Evolutionary conservation across 2,329 filamentous ascomycete species (phyloP).

Genomic region (Bipolaris bicolor): DNA sequence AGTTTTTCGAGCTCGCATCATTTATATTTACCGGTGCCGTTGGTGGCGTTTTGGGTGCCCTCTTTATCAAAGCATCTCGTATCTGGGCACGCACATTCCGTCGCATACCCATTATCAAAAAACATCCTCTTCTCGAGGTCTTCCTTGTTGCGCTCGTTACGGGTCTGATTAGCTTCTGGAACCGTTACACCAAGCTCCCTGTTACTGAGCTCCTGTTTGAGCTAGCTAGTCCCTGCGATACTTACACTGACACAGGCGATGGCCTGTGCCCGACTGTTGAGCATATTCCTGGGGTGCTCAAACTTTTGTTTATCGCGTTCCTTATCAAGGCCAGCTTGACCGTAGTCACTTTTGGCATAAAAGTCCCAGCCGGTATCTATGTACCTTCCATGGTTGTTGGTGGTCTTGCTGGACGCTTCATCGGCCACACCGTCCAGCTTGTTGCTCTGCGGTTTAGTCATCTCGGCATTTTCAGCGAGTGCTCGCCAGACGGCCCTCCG

Average conservation of each 20-base stretch:
- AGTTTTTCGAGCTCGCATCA: constrained; percentile 84
- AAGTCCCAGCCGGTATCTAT: constrained; percentile 95
- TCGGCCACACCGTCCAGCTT: constrained; percentile 86
- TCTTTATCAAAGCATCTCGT: constrained; percentile 96
- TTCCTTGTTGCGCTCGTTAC: constrained; percentile 85
- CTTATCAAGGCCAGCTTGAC: constrained; percentile 89
- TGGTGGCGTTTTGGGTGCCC: constrained; percentile 81
- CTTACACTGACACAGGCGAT: constrained; percentile 68
- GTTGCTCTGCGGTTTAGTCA: constrained; percentile 75
- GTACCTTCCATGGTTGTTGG: constrained; percentile 99
- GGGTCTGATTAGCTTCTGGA: constrained; percentile 90
- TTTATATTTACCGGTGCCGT: constrained; percentile 88
- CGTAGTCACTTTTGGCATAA: constrained; percentile 91
- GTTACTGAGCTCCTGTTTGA: constrained; percentile 92
- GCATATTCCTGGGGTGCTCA: constrained; percentile 79
- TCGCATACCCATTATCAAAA: constrained; percentile 78
- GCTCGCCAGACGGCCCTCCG: constrained; percentile 69
- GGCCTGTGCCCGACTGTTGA: constrained; percentile 78
- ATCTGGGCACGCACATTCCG: constrained; percentile 90
- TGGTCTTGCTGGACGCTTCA: constrained; percentile 84
- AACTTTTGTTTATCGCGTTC: constrained; percentile 76
- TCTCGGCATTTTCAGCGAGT: constrained; percentile 75
- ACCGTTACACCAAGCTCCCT: constrained; percentile 82
- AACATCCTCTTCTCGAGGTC: constrained; percentile 84
- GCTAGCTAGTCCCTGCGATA: constrained; percentile 84